These are phyloP conservation scores for Aureobasidium lini DNA, from an alignment of 2,329 filamentous ascomycete genomes.

Conservation along the genomic window DNA sequence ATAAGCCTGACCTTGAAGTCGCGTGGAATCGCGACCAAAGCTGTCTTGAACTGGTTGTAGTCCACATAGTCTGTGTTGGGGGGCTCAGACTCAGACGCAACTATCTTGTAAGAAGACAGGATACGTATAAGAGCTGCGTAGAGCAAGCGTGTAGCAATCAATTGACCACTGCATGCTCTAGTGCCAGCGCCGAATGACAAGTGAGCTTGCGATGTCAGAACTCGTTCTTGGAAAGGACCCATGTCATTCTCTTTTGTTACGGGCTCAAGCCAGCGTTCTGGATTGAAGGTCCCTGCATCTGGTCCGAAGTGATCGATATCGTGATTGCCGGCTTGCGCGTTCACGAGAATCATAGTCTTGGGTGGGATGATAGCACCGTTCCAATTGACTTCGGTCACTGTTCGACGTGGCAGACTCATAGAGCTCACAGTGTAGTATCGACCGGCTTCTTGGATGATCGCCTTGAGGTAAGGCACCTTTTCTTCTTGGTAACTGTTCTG, in stretches of 20 bases:
- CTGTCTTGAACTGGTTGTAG: slow-evolving; percentile 54
- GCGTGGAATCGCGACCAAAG: slow-evolving; percentile 52
- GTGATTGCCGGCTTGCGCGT: slow-evolving; percentile 49
- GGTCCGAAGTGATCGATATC: slow-evolving; percentile 44
- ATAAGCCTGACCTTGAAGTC: slow-evolving; percentile 53
- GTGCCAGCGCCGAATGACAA: slow-evolving; percentile 47
- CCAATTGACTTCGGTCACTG: slow-evolving; percentile 44
- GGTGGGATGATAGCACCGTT: slow-evolving; percentile 45
- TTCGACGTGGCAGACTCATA: slow-evolving; percentile 47
- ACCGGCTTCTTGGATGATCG: slow-evolving; percentile 46
- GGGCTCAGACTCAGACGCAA: slow-evolving; percentile 41
- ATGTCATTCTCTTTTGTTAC: slow-evolving; percentile 19
- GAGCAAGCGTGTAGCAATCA: slow-evolving; percentile 44
- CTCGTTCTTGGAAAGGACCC: slow-evolving; percentile 7
- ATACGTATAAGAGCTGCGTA: slow-evolving; percentile 45
- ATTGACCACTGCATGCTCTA: slow-evolving; percentile 45
- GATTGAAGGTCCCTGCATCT: slow-evolving; percentile 40
- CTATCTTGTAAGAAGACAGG: slow-evolving; percentile 43
- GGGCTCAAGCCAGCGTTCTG: slow-evolving; percentile 41
- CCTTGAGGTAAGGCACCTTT: slow-evolving; percentile 41
- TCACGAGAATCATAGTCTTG: slow-evolving; percentile 49
- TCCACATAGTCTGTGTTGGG: slow-evolving; percentile 57
- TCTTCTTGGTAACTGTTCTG: slow-evolving; percentile 37
- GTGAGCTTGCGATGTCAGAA: slow-evolving; percentile 30
- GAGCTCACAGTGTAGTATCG: slow-evolving; percentile 48